Conservation (phyloP, 2,329 filamentous ascomycete genomes). For the Ophiosphaerella narmari region DNA sequence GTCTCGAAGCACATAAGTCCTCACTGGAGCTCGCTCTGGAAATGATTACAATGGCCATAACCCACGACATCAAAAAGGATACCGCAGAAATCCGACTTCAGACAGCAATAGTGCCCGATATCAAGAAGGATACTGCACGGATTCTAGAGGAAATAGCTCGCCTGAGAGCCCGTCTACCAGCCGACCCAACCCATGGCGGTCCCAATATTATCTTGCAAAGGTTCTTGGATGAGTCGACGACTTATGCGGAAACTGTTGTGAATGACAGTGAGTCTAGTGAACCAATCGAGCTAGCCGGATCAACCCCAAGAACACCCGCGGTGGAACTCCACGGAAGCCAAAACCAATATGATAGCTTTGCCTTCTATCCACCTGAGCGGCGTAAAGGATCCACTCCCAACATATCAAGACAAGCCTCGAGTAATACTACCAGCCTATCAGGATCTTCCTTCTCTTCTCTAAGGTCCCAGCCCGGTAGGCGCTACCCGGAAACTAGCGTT, state of each 20-base stretch:
- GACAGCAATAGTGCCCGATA: background rate
- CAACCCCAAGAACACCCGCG: background rate
- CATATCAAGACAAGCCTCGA: too few relatives aligned
- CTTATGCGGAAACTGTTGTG: background rate
- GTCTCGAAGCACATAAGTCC: slow-evolving; percentile 10
- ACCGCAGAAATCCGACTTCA: slow-evolving; percentile 6
- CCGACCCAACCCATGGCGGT: background rate
- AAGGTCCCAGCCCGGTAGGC: too few relatives aligned
- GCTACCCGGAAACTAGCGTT: too few relatives aligned
- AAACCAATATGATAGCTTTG: background rate
- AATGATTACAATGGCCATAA: slow-evolving; percentile 7
- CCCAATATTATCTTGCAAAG: background rate
- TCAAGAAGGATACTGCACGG: background rate
- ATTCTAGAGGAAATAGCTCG: background rate
- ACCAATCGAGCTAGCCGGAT: background rate
- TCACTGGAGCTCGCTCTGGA: slow-evolving; percentile 9
- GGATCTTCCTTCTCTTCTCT: too few relatives aligned
- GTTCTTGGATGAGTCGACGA: background rate
- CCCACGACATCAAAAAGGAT: slow-evolving; percentile 11
- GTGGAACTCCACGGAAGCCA: background rate
- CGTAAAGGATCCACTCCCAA: background rate
- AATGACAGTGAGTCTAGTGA: background rate
- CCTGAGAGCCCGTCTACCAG: background rate
- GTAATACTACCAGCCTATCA: too few relatives aligned
- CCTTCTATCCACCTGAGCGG: background rate